Evolutionary conservation across 306 rosid genomes (phyloP), one percentile per base, ranked within the genome.

Genomic region (Fagus crenata): DNA sequence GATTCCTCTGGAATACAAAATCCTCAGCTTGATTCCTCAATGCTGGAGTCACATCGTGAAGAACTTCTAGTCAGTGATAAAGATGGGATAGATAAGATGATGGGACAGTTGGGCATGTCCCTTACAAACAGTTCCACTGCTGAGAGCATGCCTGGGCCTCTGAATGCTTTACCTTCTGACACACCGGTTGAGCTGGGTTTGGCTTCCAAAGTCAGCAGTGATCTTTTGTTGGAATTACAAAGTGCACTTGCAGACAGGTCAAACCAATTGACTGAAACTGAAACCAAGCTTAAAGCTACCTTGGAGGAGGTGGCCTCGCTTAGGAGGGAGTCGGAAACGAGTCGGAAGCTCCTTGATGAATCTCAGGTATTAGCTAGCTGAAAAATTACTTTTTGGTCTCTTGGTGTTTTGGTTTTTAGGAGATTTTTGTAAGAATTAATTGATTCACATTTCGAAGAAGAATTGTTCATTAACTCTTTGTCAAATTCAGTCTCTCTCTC

Each of bases 91-190:
- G 92, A 88, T 77, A 95, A 89, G 85, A 69, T 87, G 64, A 77
- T 75, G 1, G 93, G 86, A 71, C 93, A 86, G 77, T 77, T 86
- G 83, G 96, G 96, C 75, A 86, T 91, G 89, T 91, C 96, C 49
- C 81, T 96, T 80, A 89, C 99, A 65, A 84, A 88, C 85, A 96
- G 99, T 89, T 92, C 99, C 41, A 91, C 98, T 70, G 99, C 98
- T 69, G 99, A 96, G 87, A 92, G 92, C 92, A 88, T 83, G 93
- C 93, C 91, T 63, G 86, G 72, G 58, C 88, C 89, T 5, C 89
- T 63, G 72, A 87, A 74, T 84, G 88, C 80, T 75, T 85, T 86
- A 71, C 90, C 90, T 75, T 82, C 91, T 77, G 89, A 83, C 36
- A 54, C 82, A 14, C 86, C 75, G 73, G 91, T 39, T 79, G 87